phyloP scores from a whole-genome alignment of 768 basidiomycete species.

The Boletus sp. region DNA sequence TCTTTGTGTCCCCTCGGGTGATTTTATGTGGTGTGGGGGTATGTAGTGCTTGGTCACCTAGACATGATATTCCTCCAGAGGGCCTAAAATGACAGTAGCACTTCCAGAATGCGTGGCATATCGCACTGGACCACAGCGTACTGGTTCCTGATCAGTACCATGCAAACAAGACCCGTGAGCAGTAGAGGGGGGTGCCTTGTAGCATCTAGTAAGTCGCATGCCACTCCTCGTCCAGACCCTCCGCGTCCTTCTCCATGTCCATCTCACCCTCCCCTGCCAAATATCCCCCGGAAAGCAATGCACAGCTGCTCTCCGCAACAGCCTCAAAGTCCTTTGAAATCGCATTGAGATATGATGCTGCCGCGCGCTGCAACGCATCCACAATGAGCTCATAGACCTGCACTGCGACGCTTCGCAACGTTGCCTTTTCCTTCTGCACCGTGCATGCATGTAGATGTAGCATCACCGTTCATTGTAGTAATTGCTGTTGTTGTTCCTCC shows the following conservation, averaged over 20 bases:
- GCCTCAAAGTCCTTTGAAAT: constrained; percentile 59
- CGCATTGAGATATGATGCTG: constrained; percentile 41
- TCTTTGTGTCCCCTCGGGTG: no score
- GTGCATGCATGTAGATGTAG: constrained; percentile 82
- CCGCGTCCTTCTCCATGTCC: constrained; percentile 46
- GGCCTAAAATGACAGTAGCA: no score
- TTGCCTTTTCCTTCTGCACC: constrained; percentile 53
- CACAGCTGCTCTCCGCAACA: constrained; percentile 14
- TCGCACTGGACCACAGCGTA: no score
- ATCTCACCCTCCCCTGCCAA: constrained; percentile 37
- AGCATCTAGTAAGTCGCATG: constrained; percentile 81
- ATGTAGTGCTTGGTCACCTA: no score
- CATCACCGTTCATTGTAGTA: constrained; percentile 54
- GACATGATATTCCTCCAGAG: no score
- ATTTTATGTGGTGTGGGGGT: no score
- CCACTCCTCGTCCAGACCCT: constrained; percentile 68
- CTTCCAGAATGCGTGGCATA: no score
- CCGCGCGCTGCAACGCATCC: constrained; percentile 57
- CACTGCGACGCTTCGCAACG: constrained; percentile 69
- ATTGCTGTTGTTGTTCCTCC: constrained; percentile 49
- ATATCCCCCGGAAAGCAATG: not conserved
- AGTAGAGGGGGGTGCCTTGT: no score
- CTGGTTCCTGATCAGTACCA: no score
- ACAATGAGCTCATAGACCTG: constrained; percentile 83
- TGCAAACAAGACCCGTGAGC: no score